Evolutionary conservation across 2,329 filamentous ascomycete species (phyloP).

Genomic region (Mycosphaerella arachidis): DNA sequence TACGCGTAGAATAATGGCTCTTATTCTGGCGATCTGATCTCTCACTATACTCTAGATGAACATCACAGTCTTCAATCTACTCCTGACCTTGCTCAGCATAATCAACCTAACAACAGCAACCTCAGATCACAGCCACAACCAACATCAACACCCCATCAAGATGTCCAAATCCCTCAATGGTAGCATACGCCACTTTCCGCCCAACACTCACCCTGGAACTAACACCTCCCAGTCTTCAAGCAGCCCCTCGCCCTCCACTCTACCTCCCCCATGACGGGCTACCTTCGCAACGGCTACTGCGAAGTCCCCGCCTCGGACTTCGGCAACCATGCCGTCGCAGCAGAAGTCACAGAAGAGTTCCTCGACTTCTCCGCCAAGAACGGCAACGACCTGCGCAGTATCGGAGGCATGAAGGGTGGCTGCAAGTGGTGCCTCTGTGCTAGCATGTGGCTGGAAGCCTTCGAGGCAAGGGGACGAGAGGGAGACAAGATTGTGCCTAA

Average conservation of each 20-base stretch:
- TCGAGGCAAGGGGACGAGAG: conserved; percentile 49
- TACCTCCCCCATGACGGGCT: conserved; percentile 56
- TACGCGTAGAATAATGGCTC: background rate
- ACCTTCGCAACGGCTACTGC: conserved; percentile 59
- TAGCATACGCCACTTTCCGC: conserved; percentile 1
- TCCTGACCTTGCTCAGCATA: background rate
- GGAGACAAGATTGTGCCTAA: conserved; percentile 45
- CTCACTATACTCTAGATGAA: background rate
- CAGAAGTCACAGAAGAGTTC: conserved; percentile 54
- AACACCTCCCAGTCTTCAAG: conserved; percentile 47
- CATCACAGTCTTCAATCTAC: conserved; percentile 2
- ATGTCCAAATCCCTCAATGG: conserved; percentile 37
- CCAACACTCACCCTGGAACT: background rate
- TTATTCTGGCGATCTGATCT: background rate
- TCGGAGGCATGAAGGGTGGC: conserved; percentile 51
- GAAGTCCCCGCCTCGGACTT: conserved; percentile 50
- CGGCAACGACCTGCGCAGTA: conserved; percentile 55
- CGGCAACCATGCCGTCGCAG: conserved; percentile 59
- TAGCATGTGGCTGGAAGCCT: conserved; percentile 54
- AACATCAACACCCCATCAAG: conserved; percentile 14
- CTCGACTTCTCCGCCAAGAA: conserved; percentile 56
- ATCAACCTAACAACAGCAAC: conserved; percentile 4
- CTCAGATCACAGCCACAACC: conserved; percentile 12
- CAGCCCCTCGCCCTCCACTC: conserved; percentile 56
- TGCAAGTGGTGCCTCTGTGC: conserved; percentile 62